Percentiles rank a stretch among this genome's conserved stretches.
Evolutionary conservation across 2,329 filamentous ascomycete species (phyloP).

Genomic region (Fusarium hostae): DNA sequence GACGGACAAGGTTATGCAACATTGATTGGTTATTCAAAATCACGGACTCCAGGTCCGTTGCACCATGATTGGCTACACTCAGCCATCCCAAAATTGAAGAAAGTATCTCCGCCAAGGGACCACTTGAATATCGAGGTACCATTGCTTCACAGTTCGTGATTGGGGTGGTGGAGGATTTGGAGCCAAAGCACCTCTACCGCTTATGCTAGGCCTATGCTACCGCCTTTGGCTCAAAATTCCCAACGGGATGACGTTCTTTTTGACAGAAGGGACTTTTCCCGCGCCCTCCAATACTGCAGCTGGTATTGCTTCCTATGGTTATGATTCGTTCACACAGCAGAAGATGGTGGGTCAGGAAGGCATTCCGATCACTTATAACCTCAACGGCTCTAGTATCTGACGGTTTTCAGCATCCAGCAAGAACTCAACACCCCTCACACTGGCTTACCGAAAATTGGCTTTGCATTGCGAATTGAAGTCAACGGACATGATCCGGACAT

Average conservation of each 20-base stretch:
- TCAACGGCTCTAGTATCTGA: neutral
- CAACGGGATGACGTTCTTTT: constrained; percentile 13
- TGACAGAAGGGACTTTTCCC: neutral
- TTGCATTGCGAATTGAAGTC: neutral
- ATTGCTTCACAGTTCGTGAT: neutral
- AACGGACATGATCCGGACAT: constrained; percentile 1
- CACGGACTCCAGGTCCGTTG: neutral
- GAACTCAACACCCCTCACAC: neutral
- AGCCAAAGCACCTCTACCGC: neutral
- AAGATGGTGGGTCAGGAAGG: neutral
- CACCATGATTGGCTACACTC: neutral
- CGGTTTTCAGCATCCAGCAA: neutral
- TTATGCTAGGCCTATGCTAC: neutral
- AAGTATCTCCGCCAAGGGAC: neutral
- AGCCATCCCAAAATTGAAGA: neutral
- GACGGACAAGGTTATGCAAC: neutral
- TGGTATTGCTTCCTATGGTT: neutral
- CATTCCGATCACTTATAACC: neutral
- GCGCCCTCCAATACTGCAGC: neutral
- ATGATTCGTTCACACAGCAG: neutral
- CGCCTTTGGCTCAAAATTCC: neutral
- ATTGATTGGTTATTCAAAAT: neutral
- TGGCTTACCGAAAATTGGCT: neutral
- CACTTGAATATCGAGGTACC: neutral
- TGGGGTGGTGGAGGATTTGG: neutral